Evolutionary conservation across 176 grass and related monocot species (phyloP).

Genomic region (Zea luxurians): DNA sequence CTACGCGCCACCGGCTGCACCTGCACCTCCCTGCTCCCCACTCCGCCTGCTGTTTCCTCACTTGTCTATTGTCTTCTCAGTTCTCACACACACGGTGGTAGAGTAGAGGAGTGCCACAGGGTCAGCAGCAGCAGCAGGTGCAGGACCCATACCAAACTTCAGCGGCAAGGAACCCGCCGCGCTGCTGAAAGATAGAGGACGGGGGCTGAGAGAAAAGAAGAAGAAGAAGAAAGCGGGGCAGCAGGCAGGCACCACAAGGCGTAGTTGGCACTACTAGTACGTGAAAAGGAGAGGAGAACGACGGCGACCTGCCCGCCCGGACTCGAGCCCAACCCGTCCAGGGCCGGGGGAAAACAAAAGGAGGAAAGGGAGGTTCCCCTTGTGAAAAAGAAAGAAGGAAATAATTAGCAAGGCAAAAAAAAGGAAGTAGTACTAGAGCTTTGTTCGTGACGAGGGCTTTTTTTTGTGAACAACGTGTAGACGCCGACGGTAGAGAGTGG

Average conservation of each 20-base stretch:
- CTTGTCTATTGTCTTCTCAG: too few species aligned
- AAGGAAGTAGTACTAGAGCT: neutral
- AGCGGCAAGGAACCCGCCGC: slow-evolving; percentile 22
- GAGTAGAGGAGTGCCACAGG: too few species aligned
- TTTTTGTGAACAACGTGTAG: too few species aligned
- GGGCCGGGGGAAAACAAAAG: neutral
- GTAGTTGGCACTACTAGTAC: neutral
- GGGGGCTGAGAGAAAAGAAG: neutral
- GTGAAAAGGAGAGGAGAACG: slow-evolving; percentile 39
- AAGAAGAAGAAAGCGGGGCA: neutral
- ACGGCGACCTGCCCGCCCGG: neutral
- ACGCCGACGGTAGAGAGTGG: too few species aligned
- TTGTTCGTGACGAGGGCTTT: too few species aligned
- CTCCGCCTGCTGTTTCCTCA: too few species aligned
- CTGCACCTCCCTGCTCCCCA: neutral
- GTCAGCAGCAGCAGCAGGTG: too few species aligned
- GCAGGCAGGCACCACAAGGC: neutral
- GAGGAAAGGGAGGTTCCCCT: neutral
- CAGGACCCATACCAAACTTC: too few species aligned
- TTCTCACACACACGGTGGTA: too few species aligned
- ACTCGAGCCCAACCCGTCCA: neutral
- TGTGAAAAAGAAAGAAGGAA: neutral
- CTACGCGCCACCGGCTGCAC: slow-evolving; percentile 40
- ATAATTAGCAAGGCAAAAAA: neutral
- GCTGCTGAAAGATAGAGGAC: neutral